Conservation (phyloP, 2,329 filamentous ascomycete genomes). For the Aspergillus melleus region DNA sequence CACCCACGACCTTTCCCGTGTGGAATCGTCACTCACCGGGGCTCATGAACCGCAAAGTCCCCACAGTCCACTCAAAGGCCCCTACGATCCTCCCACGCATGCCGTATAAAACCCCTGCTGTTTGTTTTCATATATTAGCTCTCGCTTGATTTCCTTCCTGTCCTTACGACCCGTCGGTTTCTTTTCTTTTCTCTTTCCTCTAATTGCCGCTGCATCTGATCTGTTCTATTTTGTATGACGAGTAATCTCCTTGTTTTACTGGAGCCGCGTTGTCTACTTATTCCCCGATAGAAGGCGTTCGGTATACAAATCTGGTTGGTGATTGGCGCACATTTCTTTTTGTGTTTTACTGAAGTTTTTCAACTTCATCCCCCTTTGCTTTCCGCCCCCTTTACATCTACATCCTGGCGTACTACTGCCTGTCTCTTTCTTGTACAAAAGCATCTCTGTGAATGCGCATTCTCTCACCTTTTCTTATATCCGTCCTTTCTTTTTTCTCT, state of each 20-base stretch:
- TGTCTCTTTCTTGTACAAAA: constrained; percentile 35
- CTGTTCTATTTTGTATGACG: constrained; percentile 29
- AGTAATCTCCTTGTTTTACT: constrained; percentile 26
- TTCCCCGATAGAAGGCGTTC: constrained; percentile 44
- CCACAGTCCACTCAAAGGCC: constrained; percentile 35
- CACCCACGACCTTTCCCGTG: constrained; percentile 81
- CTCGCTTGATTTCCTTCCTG: constrained; percentile 13
- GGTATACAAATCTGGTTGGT: constrained; percentile 34
- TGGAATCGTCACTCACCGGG: constrained; percentile 65
- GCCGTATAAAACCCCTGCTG: constrained; percentile 27
- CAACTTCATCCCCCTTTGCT: constrained; percentile 15
- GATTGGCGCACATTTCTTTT: constrained; percentile 30
- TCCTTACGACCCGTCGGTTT: constrained; percentile 19
- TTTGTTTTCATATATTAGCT: constrained; percentile 30
- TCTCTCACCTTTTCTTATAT: constrained; percentile 5
- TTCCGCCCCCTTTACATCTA: not conserved
- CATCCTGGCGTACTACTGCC: not conserved
- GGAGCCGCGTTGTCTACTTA: constrained; percentile 26
- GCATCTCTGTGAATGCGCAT: constrained; percentile 22
- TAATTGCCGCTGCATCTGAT: constrained; percentile 26
- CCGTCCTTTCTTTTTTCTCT: constrained; percentile 8
- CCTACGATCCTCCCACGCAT: constrained; percentile 33
- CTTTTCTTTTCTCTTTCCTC: constrained; percentile 25
- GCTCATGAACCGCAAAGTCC: constrained; percentile 29
- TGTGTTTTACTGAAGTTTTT: constrained; percentile 2